Base-by-base conservation (phyloP, 225 moss, liverwort and hornwort species). In the Thuidium tamariscinum region DNA sequence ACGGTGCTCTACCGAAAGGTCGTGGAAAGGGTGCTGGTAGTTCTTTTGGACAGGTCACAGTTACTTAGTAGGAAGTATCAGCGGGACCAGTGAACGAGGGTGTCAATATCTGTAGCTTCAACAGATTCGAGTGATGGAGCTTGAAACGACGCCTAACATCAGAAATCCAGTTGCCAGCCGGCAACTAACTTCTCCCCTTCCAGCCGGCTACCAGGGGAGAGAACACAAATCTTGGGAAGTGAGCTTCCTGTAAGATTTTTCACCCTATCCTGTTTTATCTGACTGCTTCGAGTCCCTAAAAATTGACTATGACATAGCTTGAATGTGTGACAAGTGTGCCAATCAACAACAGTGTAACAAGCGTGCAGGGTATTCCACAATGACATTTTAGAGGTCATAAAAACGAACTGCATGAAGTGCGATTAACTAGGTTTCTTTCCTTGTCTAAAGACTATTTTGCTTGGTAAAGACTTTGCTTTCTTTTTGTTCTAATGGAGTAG, bases 121-220 rank as follows among this genome's bases (percentile, higher is more conserved):
- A 79, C 57, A 78, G 78, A 57, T 84, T 81, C 61, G 55, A 84
- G 79, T 54, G 69, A 69, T 65, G 77, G 80, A 81, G 56, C 77
- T 81, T 84, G 84, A 84, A 88, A 72, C 75, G 90, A 86, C 86
- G 51, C 80, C 19, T 30, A 42, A 32, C 56, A 56, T 74, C 79
- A 67, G 85, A 80, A 78, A 49, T 88, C 85, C 86, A 83, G 86
- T 88, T 91, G 88, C 88, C 83, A 77, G 86, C 84, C 86, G 88
- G 84, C 91, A 91, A 91, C 91, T 65, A 87, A 89, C 77, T 89
- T 84, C 86, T 60, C 64, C 64, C 20, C 65, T 71, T 71, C 85
- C 84, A 82, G 76, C 77, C n/a, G 70, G 26, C 69, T 55, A 54
- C 72, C 72, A 70, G 83, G 67, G 82, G 86, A 86, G 68, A 83